A percentile compares a stretch with the other conserved stretches of the same genome.
phyloP scores from a whole-genome alignment of 352 stramenopile genomes.

The Globisporangium mamillatum region DNA sequence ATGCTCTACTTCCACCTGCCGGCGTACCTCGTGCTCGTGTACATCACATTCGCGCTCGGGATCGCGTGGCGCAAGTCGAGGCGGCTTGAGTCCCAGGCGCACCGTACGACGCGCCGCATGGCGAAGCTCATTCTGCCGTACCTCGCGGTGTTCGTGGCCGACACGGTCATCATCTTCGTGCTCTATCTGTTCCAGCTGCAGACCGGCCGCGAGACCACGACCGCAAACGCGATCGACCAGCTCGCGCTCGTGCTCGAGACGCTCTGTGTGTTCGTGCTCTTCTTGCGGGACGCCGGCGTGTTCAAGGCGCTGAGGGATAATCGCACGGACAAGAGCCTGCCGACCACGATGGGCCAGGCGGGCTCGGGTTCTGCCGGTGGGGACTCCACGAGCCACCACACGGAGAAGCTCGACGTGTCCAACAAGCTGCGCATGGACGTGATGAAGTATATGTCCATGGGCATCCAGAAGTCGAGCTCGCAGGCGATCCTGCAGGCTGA shows the following conservation, averaged over 20 bases:
- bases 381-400: slow-evolving; percentile 10
- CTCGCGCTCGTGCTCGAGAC: slow-evolving; percentile 70
- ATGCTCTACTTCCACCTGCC: slow-evolving; percentile 72
- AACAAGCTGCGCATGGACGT: slow-evolving; percentile 81
- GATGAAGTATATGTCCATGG: slow-evolving; percentile 87
- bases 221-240: slow-evolving; percentile 64
- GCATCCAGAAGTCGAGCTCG: slow-evolving; percentile 73
- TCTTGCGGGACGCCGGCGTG: slow-evolving; percentile 66
- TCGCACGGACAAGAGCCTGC: slow-evolving; percentile 14
- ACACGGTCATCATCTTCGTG: slow-evolving; percentile 44
- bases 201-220: slow-evolving; percentile 31
- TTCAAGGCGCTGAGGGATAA: slow-evolving; percentile 35
- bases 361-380: slow-evolving; percentile 10
- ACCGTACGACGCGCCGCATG: slow-evolving; percentile 76
- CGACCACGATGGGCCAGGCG: slow-evolving; percentile 22
- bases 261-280: slow-evolving; percentile 69
- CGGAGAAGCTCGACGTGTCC: slow-evolving; percentile 61
- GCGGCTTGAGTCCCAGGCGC: slow-evolving; percentile 69
- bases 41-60: slow-evolving; percentile 55
- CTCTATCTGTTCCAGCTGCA: slow-evolving; percentile 53
- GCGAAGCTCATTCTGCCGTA: slow-evolving; percentile 84
- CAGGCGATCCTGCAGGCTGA: slow-evolving; percentile 37
- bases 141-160: slow-evolving; percentile 55
- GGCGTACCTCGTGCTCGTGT: slow-evolving; percentile 62
- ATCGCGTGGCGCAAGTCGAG: slow-evolving; percentile 69